Conservation (phyloP, 2,329 filamentous ascomycete genomes). For the Ilyonectria robusta region DNA sequence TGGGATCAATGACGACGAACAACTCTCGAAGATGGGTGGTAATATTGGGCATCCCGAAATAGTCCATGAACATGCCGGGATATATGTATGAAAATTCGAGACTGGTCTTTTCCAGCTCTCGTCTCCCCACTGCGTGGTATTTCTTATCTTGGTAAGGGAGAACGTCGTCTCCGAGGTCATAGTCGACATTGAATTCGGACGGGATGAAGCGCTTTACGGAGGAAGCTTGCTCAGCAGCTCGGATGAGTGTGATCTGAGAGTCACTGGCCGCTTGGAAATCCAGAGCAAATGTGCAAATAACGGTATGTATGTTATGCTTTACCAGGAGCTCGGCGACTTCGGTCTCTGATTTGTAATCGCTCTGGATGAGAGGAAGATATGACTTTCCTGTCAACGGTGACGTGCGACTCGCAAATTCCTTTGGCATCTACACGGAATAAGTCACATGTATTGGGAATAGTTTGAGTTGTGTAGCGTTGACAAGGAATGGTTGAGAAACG, state of each 20-base stretch:
- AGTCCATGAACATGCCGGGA: slow-evolving; percentile 56
- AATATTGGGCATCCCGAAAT: slow-evolving; percentile 51
- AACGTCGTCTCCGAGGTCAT: slow-evolving; percentile 50
- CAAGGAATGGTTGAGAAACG: not conserved
- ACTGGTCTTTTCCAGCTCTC: slow-evolving; percentile 48
- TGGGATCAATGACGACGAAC: slow-evolving; percentile 50
- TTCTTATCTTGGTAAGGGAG: slow-evolving; percentile 53
- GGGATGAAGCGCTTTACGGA: slow-evolving; percentile 54
- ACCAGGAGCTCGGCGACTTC: slow-evolving; percentile 39
- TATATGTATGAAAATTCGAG: slow-evolving; percentile 54
- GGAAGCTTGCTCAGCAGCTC: slow-evolving; percentile 48
- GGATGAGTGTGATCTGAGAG: slow-evolving; percentile 52
- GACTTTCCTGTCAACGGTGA: slow-evolving; percentile 18
- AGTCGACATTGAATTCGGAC: slow-evolving; percentile 57
- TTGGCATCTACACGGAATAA: not conserved
- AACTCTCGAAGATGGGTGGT: slow-evolving; percentile 45
- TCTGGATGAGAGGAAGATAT: slow-evolving; percentile 24
- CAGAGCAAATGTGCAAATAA: slow-evolving; percentile 53
- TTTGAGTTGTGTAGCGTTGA: not conserved
- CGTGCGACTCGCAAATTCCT: not conserved
- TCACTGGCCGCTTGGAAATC: slow-evolving; percentile 49
- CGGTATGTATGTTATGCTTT: slow-evolving; percentile 43
- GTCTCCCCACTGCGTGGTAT: slow-evolving; percentile 47
- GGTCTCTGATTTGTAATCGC: slow-evolving; percentile 47
- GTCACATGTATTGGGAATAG: not conserved